These are phyloP conservation scores for Mycosphaerella sp. DNA, from an alignment of 2,329 filamentous ascomycete genomes.

Conservation along the genomic window DNA sequence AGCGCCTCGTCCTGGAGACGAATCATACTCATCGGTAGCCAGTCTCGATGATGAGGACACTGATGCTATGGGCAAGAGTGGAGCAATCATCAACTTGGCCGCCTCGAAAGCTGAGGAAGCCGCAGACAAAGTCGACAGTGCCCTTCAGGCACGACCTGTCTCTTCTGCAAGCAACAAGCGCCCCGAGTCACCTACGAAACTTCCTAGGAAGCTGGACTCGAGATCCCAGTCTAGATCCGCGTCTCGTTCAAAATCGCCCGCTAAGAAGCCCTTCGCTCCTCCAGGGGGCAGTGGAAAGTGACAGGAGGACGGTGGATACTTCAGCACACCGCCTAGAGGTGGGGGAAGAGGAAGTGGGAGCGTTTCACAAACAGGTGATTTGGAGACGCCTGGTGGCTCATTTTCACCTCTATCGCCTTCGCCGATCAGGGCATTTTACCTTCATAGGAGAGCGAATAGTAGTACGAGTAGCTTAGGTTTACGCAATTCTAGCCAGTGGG, in stretches of 20 bases:
- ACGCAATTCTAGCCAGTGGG: background rate
- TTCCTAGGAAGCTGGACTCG: background rate
- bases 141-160: slow-evolving; percentile 1
- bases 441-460: slow-evolving; percentile 4
- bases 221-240: background rate
- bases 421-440: slow-evolving; percentile 6
- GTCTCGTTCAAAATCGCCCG: slow-evolving; percentile 3
- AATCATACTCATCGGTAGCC: slow-evolving; percentile 9
- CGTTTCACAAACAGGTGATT: background rate
- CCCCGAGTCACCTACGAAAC: slow-evolving; percentile 2
- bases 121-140: slow-evolving; percentile 20
- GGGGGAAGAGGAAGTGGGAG: background rate
- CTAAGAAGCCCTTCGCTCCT: slow-evolving; percentile 6
- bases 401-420: slow-evolving; percentile 1
- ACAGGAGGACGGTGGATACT: background rate
- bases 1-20: background rate
- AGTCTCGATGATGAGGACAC: slow-evolving; percentile 20
- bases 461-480: slow-evolving; percentile 7
- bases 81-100: slow-evolving; percentile 24
- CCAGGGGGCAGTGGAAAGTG: slow-evolving; percentile 6
- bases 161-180: background rate
- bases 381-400: background rate
- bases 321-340: background rate
- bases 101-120: slow-evolving; percentile 19
- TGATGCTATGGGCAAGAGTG: slow-evolving; percentile 29